Evolutionary conservation across 2,329 filamentous ascomycete species (phyloP).

Genomic region (Aspergillus sp.): DNA sequence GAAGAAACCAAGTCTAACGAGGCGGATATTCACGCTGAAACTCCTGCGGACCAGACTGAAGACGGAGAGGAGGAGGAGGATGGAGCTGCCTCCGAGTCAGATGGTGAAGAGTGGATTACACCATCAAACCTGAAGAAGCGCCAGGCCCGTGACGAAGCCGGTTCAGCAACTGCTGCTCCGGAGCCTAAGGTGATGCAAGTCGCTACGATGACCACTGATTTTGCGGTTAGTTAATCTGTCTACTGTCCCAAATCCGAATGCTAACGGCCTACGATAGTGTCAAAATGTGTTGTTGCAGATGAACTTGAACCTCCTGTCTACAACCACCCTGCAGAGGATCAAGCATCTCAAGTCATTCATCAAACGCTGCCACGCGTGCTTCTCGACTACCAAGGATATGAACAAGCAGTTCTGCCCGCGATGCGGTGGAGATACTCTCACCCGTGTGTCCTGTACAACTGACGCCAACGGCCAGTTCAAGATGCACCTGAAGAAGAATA

Average conservation of each 20-base stretch:
- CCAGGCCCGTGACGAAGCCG: conserved; percentile 68
- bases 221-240: conserved; percentile 69
- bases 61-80: conserved; percentile 31
- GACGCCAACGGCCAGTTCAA: conserved; percentile 79
- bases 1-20: conserved; percentile 19
- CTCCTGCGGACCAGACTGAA: conserved; percentile 30
- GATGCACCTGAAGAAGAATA: conserved; percentile 89
- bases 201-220: conserved; percentile 93
- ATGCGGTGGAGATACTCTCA: conserved; percentile 86
- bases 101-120: conserved; percentile 85
- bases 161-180: conserved; percentile 53
- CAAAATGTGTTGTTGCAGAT: conserved; percentile 95
- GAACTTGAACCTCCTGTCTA: conserved; percentile 86
- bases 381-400: conserved; percentile 82
- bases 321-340: conserved; percentile 74
- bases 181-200: conserved; percentile 74
- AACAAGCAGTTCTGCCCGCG: conserved; percentile 87
- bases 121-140: conserved; percentile 87
- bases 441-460: conserved; percentile 83
- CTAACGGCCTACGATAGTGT: conserved; percentile 31
- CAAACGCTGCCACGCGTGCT: conserved; percentile 92
- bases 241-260: neutral
- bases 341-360: conserved; percentile 86
- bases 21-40: neutral
- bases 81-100: conserved; percentile 48